These are phyloP conservation scores for Pythium grandisporangium DNA, from an alignment of 352 stramenopile genomes.

Conservation along the genomic window DNA sequence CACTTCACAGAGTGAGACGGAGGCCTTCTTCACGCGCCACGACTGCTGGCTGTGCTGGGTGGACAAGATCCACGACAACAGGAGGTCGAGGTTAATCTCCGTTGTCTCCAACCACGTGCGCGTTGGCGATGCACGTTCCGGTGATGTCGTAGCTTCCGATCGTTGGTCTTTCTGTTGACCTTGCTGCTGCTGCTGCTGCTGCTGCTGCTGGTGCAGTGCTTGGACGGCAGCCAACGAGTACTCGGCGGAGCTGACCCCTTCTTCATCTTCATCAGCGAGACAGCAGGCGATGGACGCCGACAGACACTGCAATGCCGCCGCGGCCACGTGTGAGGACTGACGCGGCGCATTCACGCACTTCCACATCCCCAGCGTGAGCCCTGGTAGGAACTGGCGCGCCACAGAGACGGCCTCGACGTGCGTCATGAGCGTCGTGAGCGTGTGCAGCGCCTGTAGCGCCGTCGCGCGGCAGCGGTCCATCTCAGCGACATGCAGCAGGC, in stretches of 20 bases:
- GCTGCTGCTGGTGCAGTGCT: background rate
- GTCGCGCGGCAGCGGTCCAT: slow-evolving; percentile 32
- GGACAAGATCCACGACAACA: slow-evolving; percentile 51
- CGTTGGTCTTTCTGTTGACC: no score
- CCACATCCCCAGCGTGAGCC: slow-evolving; percentile 52
- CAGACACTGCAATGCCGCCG: slow-evolving; percentile 51
- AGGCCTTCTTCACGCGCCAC: slow-evolving; percentile 48
- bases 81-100: slow-evolving; percentile 48
- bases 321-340: slow-evolving; percentile 53
- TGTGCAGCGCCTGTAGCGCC: slow-evolving; percentile 26
- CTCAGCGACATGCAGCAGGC: slow-evolving; percentile 49
- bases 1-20: slow-evolving; percentile 48
- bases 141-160: background rate
- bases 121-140: slow-evolving; percentile 16
- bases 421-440: slow-evolving; percentile 10
- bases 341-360: slow-evolving; percentile 53
- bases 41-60: slow-evolving; percentile 18
- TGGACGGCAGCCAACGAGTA: slow-evolving; percentile 16
- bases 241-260: background rate
- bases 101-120: slow-evolving; percentile 55
- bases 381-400: slow-evolving; percentile 65
- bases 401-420: background rate
- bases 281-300: slow-evolving; percentile 20
- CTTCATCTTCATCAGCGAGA: slow-evolving; percentile 17
- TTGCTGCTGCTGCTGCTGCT: no score